A percentile compares a stretch with the other conserved stretches of the same genome.
Conservation (phyloP, 1,139 yeast genomes). For the Nakaseomyces kungkrabaensis region DNA sequence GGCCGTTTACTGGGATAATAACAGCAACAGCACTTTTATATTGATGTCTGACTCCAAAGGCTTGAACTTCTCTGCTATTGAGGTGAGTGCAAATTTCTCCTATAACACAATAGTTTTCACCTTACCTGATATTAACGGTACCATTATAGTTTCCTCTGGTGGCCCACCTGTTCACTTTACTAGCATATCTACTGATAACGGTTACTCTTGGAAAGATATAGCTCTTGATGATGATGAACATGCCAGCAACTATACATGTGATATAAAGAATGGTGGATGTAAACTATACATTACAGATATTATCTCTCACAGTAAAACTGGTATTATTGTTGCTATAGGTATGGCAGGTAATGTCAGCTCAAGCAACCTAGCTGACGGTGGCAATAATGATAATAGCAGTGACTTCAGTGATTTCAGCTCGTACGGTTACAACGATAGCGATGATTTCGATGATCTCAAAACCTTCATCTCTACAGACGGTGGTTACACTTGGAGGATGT, state of each 20-base stretch:
- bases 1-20: not conserved
- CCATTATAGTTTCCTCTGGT: not conserved
- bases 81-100: not conserved
- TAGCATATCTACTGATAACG: slow-evolving; percentile 1
- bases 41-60: slow-evolving; percentile 1
- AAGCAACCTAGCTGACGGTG: not conserved
- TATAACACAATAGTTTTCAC: not conserved
- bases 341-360: slow-evolving; percentile 23
- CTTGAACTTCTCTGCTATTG: not conserved
- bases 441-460: too few relatives aligned
- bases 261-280: slow-evolving; percentile 31
- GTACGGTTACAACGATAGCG: too few relatives aligned
- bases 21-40: not conserved
- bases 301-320: slow-evolving; percentile 31
- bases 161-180: not conserved
- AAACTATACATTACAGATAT: slow-evolving; percentile 29
- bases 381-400: not conserved
- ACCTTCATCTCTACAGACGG: slow-evolving; percentile 4
- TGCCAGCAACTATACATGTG: not conserved
- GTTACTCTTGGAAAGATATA: not conserved
- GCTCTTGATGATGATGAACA: not conserved
- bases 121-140: not conserved
- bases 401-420: too few relatives aligned
- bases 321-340: slow-evolving; percentile 56
- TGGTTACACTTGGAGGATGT: slow-evolving; percentile 46